Evolutionary conservation across 345 rosid species (phyloP), one percentile per base, ranked within the genome.

Genomic region (Rhizophora apiculata): DNA sequence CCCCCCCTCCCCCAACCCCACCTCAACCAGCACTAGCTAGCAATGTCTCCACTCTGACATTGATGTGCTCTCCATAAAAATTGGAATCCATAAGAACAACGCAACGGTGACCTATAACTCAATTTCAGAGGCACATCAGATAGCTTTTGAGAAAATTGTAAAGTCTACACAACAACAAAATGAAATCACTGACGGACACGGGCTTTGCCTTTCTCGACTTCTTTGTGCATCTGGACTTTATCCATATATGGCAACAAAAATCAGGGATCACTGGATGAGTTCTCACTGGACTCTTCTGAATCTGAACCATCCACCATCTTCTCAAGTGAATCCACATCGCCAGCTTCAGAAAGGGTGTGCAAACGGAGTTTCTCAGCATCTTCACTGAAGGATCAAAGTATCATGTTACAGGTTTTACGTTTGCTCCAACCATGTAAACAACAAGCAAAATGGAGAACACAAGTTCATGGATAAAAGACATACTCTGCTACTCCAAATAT

Each of bases 401-500:
- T 37, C 26, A 56, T 55, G 48, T 22, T 43, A 43, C 1, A 43
- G 49, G 49, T 13, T 27, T 36, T 22, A 5, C 11, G 6, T 67
- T 64, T 22, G 32, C 8, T 51, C 51, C 20, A 1, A 68, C 31
- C 13, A 58, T n/a, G 29, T 6, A 57, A 62, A 6, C 34, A 31
- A 61, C 1, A 57, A 8, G 29, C 19, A 53, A 64, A 63, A 53
- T 58, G 19, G 5, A 30, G 31, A 32, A 5, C n/a, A 48, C 63
- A 21, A 67, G 62, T n/a, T 3, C 9, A 58, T 4, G 56, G 31
- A 68, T 27, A 63, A 61, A 60, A 65, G 34, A 57, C 93, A 72
- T 90, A 92, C 97, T 89, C 98, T 80, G 96, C 73, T 51, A 87
- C 99, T 68, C 99, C 98, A 39, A 90, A 92, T 68, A 96, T 90